A percentile compares a stretch with the other conserved stretches of the same genome.
phyloP scores from a whole-genome alignment of 208 protist species.

The Naegleria gruberi region DNA sequence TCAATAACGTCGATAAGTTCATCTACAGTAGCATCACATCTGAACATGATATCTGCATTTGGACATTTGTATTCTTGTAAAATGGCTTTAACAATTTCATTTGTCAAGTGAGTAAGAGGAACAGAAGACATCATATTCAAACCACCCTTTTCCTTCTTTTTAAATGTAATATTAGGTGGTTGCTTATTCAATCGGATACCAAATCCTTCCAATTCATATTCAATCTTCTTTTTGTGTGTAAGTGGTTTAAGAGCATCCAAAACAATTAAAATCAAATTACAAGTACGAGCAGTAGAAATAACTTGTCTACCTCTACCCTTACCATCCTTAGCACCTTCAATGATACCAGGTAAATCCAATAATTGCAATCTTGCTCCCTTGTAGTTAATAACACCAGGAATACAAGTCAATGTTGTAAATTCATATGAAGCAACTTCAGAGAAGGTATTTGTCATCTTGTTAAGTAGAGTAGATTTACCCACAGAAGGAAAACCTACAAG shows the following conservation, averaged over 20 bases:
- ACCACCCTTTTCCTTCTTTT: constrained; percentile 78
- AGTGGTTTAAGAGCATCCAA: constrained; percentile 94
- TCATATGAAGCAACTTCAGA: constrained; percentile 96
- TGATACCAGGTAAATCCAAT: constrained; percentile 95
- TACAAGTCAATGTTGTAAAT: constrained; percentile 97
- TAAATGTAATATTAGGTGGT: constrained; percentile 90
- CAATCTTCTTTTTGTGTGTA: constrained; percentile 84
- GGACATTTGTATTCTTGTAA: constrained; percentile 86
- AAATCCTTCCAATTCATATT: constrained; percentile 96
- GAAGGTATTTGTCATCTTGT: constrained; percentile 89
- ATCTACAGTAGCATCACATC: constrained; percentile 81
- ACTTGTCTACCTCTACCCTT: constrained; percentile 97
- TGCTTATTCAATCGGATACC: constrained; percentile 95
- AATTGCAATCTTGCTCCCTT: constrained; percentile 88
- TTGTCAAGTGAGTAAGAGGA: constrained; percentile 69
- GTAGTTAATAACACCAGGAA: constrained; percentile 87
- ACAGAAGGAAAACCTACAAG: constrained; percentile 96
- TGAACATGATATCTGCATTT: constrained; percentile 87
- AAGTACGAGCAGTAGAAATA: constrained; percentile 90
- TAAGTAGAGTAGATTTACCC: constrained; percentile 93
- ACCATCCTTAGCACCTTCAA: constrained; percentile 97
- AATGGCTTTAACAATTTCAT: constrained; percentile 81
- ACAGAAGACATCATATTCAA: constrained; percentile 74
- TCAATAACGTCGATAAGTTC: constrained; percentile 97
- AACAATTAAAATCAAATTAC: constrained; percentile 94